Evolutionary conservation across 441 rosid genomes (phyloP), one percentile per base, ranked within the genome.

Genomic region (Erodium trifolium): DNA sequence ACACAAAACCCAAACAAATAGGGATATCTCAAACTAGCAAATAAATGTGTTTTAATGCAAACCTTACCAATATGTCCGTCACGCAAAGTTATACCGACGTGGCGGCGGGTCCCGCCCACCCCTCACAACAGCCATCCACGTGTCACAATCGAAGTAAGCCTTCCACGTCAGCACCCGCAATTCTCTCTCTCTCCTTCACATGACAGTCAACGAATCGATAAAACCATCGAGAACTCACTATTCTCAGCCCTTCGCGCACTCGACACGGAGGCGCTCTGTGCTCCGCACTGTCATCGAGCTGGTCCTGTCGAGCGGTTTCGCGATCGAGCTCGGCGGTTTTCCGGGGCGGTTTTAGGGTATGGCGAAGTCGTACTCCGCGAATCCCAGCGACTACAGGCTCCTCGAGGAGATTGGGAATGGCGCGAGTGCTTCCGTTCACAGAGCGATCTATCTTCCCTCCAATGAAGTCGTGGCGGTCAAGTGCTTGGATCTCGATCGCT

Each of bases 401-500:
- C 79, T 95, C 23, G 99, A 95, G 75, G 99, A 92, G 79, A 77
- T 89, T 37, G 98, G 97, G 0, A 82, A 89, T 74, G 99, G 99
- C 71, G 97, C 99, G 64, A 92, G 98, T 60, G 98, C 98, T 31
- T 86, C 87, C 45, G 98, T 95, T 5, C 87, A 78, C 74, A 75
- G 93, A 71, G 98, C 98, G 89, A 91, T 92, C 90, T 90, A 84
- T 82, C 82, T 92, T 39, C 98, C 97, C 2, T 70, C 74, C 71
- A 92, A 95, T 57, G 89, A 92, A 67, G 80, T 92, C 70, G 85
- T 95, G 62, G 98, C 99, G 14, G 84, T 95, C 71, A 95, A 95
- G 78, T 87, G 96, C 73, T 85, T 95, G 87, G 99, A 95, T 91
- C 99, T 95, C 84, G 97, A 92, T 86, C 98, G 99, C 18, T 95